These are phyloP conservation scores for Cercophora samala DNA, from an alignment of 495 filamentous ascomycete genomes.

Conservation along the genomic window DNA sequence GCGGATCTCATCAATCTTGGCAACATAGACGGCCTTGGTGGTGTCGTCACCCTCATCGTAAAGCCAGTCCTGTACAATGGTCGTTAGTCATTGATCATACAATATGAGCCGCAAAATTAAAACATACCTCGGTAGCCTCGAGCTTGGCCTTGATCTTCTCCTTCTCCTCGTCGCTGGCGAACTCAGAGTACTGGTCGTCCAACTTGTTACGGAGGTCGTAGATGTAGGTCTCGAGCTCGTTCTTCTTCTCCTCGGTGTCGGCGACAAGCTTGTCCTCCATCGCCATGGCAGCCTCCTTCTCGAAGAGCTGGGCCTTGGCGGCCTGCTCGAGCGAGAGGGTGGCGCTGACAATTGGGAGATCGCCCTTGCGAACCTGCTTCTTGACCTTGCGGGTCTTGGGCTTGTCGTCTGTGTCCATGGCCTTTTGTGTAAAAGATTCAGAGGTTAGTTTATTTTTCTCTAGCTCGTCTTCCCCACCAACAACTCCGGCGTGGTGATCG, in stretches of 20 bases:
- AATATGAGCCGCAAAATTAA: not conserved
- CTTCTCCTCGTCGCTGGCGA: slow-evolving; percentile 92
- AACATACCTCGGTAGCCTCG: slow-evolving; percentile 74
- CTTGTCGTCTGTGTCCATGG: slow-evolving; percentile 87
- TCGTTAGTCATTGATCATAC: slow-evolving; percentile 6
- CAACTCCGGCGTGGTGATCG: slow-evolving; percentile 1
- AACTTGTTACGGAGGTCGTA: slow-evolving; percentile 95
- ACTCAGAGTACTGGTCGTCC: slow-evolving; percentile 82
- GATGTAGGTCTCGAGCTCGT: slow-evolving; percentile 95
- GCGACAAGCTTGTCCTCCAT: slow-evolving; percentile 98
- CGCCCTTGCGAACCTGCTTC: slow-evolving; percentile 99
- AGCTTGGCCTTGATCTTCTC: slow-evolving; percentile 75
- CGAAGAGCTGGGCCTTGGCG: slow-evolving; percentile 61
- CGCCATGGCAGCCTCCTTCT: slow-evolving; percentile 86
- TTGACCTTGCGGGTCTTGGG: slow-evolving; percentile 97
- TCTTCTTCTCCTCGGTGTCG: slow-evolving; percentile 99
- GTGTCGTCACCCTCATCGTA: slow-evolving; percentile 97
- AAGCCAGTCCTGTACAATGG: slow-evolving; percentile 76
- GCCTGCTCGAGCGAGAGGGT: slow-evolving; percentile 72
- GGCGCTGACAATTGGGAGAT: slow-evolving; percentile 80
- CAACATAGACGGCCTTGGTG: slow-evolving; percentile 86
- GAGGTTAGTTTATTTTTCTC: slow-evolving; percentile 22
- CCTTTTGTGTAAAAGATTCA: slow-evolving; percentile 48
- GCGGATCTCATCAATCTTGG: slow-evolving; percentile 95
- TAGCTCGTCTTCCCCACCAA: slow-evolving; percentile 3